Conservation (phyloP, 2,329 filamentous ascomycete genomes). For the Colletotrichum falcatum region DNA sequence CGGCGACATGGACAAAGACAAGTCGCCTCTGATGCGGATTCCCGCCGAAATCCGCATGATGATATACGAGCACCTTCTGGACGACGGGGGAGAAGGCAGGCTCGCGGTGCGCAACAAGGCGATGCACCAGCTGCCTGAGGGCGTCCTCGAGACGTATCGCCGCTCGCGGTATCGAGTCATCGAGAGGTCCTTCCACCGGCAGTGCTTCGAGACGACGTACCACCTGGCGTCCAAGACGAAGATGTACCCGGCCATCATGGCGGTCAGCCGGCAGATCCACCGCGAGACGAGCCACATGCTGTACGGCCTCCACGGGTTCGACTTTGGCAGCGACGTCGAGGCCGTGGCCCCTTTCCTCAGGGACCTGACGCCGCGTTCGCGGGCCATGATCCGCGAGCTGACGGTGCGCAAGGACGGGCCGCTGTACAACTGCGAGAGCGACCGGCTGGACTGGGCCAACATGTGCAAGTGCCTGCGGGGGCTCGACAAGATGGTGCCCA, state of each 20-base stretch:
- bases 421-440: slow-evolving; percentile 64
- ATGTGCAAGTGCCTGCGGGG: slow-evolving; percentile 58
- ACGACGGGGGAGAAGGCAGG: slow-evolving; percentile 52
- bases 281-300: slow-evolving; percentile 67
- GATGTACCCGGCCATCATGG: slow-evolving; percentile 61
- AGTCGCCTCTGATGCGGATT: slow-evolving; percentile 46
- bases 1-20: slow-evolving; percentile 38
- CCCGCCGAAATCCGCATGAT: slow-evolving; percentile 58
- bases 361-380: slow-evolving; percentile 64
- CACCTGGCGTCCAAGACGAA: slow-evolving; percentile 55
- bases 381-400: slow-evolving; percentile 61
- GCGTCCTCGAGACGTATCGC: slow-evolving; percentile 27
- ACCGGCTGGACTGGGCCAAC: slow-evolving; percentile 58
- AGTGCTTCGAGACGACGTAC: slow-evolving; percentile 67
- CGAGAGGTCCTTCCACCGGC: slow-evolving; percentile 54
- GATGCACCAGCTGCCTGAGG: slow-evolving; percentile 39
- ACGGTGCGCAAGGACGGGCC: slow-evolving; percentile 67
- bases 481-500: slow-evolving; percentile 55
- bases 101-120: slow-evolving; percentile 57
- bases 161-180: slow-evolving; percentile 57
- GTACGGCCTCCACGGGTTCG: slow-evolving; percentile 68
- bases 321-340: slow-evolving; percentile 71
- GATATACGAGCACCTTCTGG: slow-evolving; percentile 59
- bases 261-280: slow-evolving; percentile 61
- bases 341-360: slow-evolving; percentile 69